Evolutionary conservation across 805 yeast genomes (phyloP), one percentile per base, ranked within the genome.

Genomic region (Saturnispora saitoi): DNA sequence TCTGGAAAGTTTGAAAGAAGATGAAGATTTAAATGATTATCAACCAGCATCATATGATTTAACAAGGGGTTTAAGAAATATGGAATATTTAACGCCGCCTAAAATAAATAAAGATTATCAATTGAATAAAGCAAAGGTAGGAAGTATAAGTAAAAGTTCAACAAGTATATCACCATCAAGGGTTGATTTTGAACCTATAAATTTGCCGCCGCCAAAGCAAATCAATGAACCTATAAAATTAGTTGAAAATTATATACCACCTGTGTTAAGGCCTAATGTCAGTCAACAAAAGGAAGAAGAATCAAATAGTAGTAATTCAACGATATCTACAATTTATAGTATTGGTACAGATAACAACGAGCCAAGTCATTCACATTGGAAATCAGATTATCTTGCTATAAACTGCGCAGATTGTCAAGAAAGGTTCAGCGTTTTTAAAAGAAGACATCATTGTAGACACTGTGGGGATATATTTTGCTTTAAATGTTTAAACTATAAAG

Each of bases 321-420:
- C 46, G 3, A 24, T 37, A 6, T 22, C 29, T 12, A 20, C 41
- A 29, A 38, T 22, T 39, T 49, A 34, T 22, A 29, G 41, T 54
- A 37, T 22, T 37, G 29, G 17, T 6, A 39, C 10, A 22, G 10
- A 20, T 20, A 54, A 55, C 15, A 50, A 62, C 12, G 80, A 75
- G 54, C 80, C 81, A 14, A 71, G 76, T 9, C 78, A 71, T 47
- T 58, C 61, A 12, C 80, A 76, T 58, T 77, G 82, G 82, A 70
- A 70, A 51, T 72, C 76, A 19, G 71, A 77, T 58, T 57, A 55
- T 15, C 54, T 57, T n/a, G 34, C 62, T n/a, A 53, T 58, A 46
- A 63, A 63, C 44, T 77, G 82, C 59, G 61, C 47, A 5, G 53
- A 50, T 11, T 68, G 71, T 49, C 20, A 46, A 20, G 17, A 43